A percentile compares a stretch with the other conserved stretches of the same genome.
Conservation (phyloP, 768 basidiomycete genomes). For the Kwoniella dejecticola region DNA sequence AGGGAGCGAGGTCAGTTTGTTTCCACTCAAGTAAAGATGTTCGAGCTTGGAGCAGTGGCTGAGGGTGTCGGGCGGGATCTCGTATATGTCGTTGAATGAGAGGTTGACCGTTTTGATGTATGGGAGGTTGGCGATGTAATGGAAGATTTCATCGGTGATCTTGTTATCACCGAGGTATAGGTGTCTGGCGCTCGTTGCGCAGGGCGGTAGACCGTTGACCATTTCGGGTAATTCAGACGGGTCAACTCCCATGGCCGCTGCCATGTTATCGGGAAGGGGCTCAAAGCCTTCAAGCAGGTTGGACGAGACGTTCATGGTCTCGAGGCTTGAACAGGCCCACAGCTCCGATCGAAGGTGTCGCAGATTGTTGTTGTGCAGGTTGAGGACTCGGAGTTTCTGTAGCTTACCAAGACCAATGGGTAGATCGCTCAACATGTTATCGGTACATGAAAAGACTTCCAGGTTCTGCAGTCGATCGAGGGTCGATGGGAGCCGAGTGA, state of each 20-base stretch:
- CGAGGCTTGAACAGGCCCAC: slow-evolving; percentile 79
- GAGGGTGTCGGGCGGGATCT: slow-evolving; percentile 78
- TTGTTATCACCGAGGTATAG: slow-evolving; percentile 89
- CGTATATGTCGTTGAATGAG: slow-evolving; percentile 91
- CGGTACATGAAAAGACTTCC: slow-evolving; percentile 77
- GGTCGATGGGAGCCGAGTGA: slow-evolving; percentile 79
- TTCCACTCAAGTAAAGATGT: slow-evolving; percentile 93
- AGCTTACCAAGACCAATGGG: slow-evolving; percentile 76
- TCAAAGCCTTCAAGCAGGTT: slow-evolving; percentile 77
- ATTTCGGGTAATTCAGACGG: slow-evolving; percentile 1
- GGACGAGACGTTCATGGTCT: slow-evolving; percentile 79
- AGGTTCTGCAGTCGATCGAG: slow-evolving; percentile 74
- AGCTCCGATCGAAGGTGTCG: slow-evolving; percentile 71
- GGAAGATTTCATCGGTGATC: slow-evolving; percentile 75
- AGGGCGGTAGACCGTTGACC: slow-evolving; percentile 58
- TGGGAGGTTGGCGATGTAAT: slow-evolving; percentile 71
- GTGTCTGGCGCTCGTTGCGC: slow-evolving; percentile 70
- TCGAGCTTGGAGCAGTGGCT: slow-evolving; percentile 68
- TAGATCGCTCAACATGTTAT: slow-evolving; percentile 78
- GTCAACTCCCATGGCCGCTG: slow-evolving; percentile 29
- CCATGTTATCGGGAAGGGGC: slow-evolving; percentile 61
- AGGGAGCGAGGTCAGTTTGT: slow-evolving; percentile 84
- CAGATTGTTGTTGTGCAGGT: slow-evolving; percentile 89
- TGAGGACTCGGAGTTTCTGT: slow-evolving; percentile 71
- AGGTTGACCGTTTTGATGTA: slow-evolving; percentile 82